A percentile compares a stretch with the other conserved stretches of the same genome.
phyloP scores from a whole-genome alignment of 2,329 filamentous ascomycete genomes.

The Fusarium proliferatum region DNA sequence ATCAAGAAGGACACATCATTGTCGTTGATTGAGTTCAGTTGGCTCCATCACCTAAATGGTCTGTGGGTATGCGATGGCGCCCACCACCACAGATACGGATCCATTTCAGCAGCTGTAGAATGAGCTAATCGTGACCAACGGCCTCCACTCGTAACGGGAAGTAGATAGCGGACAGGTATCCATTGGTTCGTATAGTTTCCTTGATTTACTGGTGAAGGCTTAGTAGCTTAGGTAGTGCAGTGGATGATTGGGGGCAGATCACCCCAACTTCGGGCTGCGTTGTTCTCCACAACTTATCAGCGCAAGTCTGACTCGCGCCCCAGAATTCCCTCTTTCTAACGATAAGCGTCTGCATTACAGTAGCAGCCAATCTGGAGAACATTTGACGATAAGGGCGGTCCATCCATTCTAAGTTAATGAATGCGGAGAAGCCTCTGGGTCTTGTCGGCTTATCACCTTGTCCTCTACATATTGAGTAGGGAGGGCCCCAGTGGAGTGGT shows the following conservation, averaged over 20 bases:
- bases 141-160: neutral
- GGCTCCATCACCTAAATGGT: too few species aligned
- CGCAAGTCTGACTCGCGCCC: neutral
- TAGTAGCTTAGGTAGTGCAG: neutral
- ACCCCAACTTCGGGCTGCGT: neutral
- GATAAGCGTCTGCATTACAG: neutral
- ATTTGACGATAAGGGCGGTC: neutral
- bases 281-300: neutral
- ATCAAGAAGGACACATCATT: neutral
- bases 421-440: neutral
- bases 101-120: neutral
- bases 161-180: neutral
- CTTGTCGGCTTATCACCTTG: neutral
- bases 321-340: neutral
- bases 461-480: neutral
- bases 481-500: neutral
- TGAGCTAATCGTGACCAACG: neutral
- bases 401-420: neutral
- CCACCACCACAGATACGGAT: too few species aligned
- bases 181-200: neutral
- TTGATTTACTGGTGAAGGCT: neutral
- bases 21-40: neutral
- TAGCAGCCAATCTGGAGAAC: neutral
- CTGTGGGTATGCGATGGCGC: too few species aligned
- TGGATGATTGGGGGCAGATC: neutral